phyloP scores from a whole-genome alignment of 2,329 filamentous ascomycete genomes.

The Fusarium algeriense region DNA sequence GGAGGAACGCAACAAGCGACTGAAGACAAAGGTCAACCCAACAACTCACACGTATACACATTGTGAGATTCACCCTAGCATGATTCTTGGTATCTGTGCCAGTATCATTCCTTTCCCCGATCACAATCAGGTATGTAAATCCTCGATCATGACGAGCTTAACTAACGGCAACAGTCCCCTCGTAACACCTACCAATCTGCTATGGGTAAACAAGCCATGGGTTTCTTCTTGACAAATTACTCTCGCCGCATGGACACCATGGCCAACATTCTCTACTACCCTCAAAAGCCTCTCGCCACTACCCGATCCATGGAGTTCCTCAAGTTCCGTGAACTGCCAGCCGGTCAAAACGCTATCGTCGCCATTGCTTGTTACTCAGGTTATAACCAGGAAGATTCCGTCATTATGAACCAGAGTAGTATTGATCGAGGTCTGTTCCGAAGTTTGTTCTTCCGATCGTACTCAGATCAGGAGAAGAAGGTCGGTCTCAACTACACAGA shows the following conservation, averaged over 20 bases:
- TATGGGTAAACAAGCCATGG: conserved; percentile 99
- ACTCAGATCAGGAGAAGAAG: conserved; percentile 96
- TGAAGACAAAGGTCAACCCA: conserved; percentile 89
- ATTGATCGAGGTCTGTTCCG: conserved; percentile 98
- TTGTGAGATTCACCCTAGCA: conserved; percentile 98
- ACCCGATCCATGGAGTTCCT: conserved; percentile 99
- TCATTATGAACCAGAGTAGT: conserved; percentile 99
- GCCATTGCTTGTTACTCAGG: conserved; percentile 97
- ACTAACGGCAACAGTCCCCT: conserved; percentile 73
- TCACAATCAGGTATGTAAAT: conserved; percentile 81
- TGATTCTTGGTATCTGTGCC: conserved; percentile 98
- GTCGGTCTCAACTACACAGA: conserved; percentile 94
- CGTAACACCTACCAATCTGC: conserved; percentile 99
- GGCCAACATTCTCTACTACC: conserved; percentile 99
- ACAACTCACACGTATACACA: conserved; percentile 95
- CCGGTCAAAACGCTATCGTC: conserved; percentile 97
- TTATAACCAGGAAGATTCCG: conserved; percentile 99
- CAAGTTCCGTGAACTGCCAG: conserved; percentile 96
- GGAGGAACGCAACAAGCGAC: conserved; percentile 82
- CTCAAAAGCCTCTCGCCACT: conserved; percentile 95
- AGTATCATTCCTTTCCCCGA: conserved; percentile 99
- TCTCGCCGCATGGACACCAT: conserved; percentile 98
- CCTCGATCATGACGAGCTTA: not conserved
- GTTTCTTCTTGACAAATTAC: conserved; percentile 98
- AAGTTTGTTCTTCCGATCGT: conserved; percentile 97